Conservation (phyloP, 768 basidiomycete genomes). For the Hygrocybe coccinea region DNA sequence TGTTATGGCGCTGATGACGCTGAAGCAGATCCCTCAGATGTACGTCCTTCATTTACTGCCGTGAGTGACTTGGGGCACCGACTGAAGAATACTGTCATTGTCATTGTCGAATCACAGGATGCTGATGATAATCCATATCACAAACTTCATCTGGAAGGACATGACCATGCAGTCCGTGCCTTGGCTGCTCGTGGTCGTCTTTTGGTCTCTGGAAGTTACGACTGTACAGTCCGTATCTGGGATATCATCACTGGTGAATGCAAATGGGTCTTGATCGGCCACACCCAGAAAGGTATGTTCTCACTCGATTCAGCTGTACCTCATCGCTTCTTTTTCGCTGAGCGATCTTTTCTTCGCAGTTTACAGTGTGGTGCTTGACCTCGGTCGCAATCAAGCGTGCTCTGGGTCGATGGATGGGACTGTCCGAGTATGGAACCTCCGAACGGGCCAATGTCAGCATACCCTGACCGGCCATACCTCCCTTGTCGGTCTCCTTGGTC, state of each 20-base stretch:
- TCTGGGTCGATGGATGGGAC: slow-evolving; percentile 99
- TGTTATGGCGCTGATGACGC: slow-evolving; percentile 58
- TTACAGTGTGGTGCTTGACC: slow-evolving; percentile 91
- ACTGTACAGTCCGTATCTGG: slow-evolving; percentile 93
- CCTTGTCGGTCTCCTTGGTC: slow-evolving; percentile 86
- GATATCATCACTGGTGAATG: slow-evolving; percentile 81
- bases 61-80: neutral
- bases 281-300: slow-evolving; percentile 81
- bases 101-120: slow-evolving; percentile 51
- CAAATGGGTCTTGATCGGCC: slow-evolving; percentile 76
- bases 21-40: slow-evolving; percentile 51
- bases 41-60: slow-evolving; percentile 29
- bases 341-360: too few species aligned
- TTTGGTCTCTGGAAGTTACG: slow-evolving; percentile 93
- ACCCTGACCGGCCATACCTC: slow-evolving; percentile 89
- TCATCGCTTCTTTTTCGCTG: too few species aligned
- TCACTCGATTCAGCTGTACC: neutral
- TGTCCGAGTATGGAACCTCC: slow-evolving; percentile 90
- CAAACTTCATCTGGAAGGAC: slow-evolving; percentile 76
- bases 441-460: slow-evolving; percentile 73
- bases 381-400: slow-evolving; percentile 80
- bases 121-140: slow-evolving; percentile 83
- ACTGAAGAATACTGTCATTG: slow-evolving; percentile 10
- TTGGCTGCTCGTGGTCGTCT: slow-evolving; percentile 87
- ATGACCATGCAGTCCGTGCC: slow-evolving; percentile 87